Evolutionary conservation across 1,284 basidiomycete species (phyloP), one percentile per base, ranked within the genome.

Genomic region (Takashimella koratensis): DNA sequence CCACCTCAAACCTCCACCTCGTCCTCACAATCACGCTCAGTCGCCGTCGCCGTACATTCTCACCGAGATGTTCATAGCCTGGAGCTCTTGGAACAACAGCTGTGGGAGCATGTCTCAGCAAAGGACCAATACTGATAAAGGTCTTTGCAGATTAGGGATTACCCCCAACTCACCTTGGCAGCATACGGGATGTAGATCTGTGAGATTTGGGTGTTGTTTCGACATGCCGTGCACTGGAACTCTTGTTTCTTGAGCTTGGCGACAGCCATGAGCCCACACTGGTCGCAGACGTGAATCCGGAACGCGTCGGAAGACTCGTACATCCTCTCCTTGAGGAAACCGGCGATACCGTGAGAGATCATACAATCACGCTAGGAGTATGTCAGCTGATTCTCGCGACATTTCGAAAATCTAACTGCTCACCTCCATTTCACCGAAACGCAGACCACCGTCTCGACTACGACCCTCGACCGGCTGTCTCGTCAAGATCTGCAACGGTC

Each of bases 381-480:
- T 8, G 8, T 16, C 30, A 36, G 16, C 10, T 16, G 16, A 36
- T 41, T 4, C 16, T 21, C 13, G 40, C 4, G 12, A 2, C 16
- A 41, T 30, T 12, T 1, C 22, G 40, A 20, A 23, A 5, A 39
- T 22, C 4, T 4, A 12, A 20, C 4, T 2, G 65, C 75, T 58
- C 58, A 78, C 77, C 75, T 99, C 95, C 96, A 99, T 99, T 82
- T 99, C 96, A 81, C 95, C 96, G 83, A 99, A 98, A 67, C 96
- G 92, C 63, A 99, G 79, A 76, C 96, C 96, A 82, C 96, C 96
- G 71, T 98, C 96, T 77, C 96, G 85, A 82, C 87, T 91, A 77
- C 96, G 85, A 84, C 96, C 96, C 74, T 98, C 96, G n/a, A 98
- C 96, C 4, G 95, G 96, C 75, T 99, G 96, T 47, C 96, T 82